phyloP scores from a whole-genome alignment of 2,329 filamentous ascomycete genomes.

The Colletotrichum sp. region DNA sequence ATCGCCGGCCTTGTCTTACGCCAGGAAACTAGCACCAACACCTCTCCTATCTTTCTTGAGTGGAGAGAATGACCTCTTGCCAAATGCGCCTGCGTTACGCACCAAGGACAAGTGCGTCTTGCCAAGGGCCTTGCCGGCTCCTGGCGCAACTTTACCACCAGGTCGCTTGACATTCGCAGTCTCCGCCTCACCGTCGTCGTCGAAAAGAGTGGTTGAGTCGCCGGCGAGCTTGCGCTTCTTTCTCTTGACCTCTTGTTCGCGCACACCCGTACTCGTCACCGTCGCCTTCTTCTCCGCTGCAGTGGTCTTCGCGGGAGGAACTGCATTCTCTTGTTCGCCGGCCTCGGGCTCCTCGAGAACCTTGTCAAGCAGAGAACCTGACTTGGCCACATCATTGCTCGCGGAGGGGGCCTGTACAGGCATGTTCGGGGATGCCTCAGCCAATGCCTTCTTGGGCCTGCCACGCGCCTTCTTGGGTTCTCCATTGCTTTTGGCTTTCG shows the following conservation, averaged over 20 bases:
- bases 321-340: slow-evolving; percentile 28
- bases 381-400: slow-evolving; percentile 34
- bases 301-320: slow-evolving; percentile 32
- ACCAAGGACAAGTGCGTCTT: slow-evolving; percentile 43
- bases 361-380: slow-evolving; percentile 40
- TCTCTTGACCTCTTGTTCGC: slow-evolving; percentile 52
- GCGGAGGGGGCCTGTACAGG: slow-evolving; percentile 26
- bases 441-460: slow-evolving; percentile 50
- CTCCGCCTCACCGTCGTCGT: slow-evolving; percentile 58
- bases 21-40: slow-evolving; percentile 65
- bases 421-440: slow-evolving; percentile 51
- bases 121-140: slow-evolving; percentile 18
- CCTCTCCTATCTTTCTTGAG: slow-evolving; percentile 73
- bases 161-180: slow-evolving; percentile 30
- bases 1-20: slow-evolving; percentile 28
- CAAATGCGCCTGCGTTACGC: slow-evolving; percentile 49
- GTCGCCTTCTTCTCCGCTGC: slow-evolving; percentile 12
- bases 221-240: slow-evolving; percentile 79
- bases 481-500: slow-evolving; percentile 10
- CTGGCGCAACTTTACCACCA: slow-evolving; percentile 36
- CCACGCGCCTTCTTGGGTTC: slow-evolving; percentile 44
- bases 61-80: slow-evolving; percentile 67
- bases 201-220: slow-evolving; percentile 69
- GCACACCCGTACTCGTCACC: slow-evolving; percentile 32
- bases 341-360: slow-evolving; percentile 40